Evolutionary conservation across 192 early-diverging fungal species (phyloP).

Genomic region (Phycomyces nitens): DNA sequence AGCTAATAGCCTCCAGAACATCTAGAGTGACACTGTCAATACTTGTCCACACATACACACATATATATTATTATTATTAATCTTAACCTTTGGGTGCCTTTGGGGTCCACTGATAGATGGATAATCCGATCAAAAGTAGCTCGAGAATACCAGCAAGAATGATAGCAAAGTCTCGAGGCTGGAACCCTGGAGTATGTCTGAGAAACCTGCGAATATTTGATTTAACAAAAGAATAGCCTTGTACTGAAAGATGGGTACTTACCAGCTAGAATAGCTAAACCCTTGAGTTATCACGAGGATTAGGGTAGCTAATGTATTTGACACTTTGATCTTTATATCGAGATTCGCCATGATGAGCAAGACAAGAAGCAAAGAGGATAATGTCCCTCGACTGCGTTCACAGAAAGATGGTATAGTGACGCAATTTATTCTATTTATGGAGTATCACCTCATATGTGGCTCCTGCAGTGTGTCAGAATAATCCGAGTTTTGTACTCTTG

Average conservation of each 20-base stretch:
- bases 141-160: conserved; percentile 21
- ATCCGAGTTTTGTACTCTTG: too few species aligned
- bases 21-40: conserved; percentile 9
- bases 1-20: conserved; percentile 27
- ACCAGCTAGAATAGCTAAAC: conserved; percentile 12
- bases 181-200: conserved; percentile 5
- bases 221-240: conserved; percentile 39
- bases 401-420: too few species aligned
- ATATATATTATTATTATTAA: not conserved
- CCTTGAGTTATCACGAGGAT: conserved; percentile 3
- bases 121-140: conserved; percentile 29
- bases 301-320: conserved; percentile 8
- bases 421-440: too few species aligned
- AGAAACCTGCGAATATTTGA: conserved; percentile 8
- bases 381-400: too few species aligned
- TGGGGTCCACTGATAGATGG: conserved; percentile 33
- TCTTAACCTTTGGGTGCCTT: conserved; percentile 35
- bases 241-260: too few species aligned
- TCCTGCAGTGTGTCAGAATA: too few species aligned
- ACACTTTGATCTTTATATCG: conserved; percentile 10
- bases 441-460: too few species aligned
- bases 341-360: not conserved
- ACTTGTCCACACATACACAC: not conserved
- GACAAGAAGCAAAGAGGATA: not conserved
- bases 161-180: conserved; percentile 19